phyloP scores from a whole-genome alignment of 306 rosid genomes.

The Elaeagnus macrophylla region DNA sequence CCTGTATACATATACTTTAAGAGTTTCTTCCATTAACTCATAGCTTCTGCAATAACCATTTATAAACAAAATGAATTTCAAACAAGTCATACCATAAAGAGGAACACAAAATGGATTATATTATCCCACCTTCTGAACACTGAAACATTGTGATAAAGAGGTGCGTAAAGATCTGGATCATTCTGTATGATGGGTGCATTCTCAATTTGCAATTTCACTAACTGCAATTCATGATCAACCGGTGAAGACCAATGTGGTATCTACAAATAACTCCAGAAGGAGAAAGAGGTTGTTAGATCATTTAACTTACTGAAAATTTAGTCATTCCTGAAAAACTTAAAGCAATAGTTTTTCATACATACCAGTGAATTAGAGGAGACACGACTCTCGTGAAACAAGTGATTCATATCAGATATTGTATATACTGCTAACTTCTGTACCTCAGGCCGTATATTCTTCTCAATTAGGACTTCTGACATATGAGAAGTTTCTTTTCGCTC shows the following conservation, averaged over 20 bases:
- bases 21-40: constrained; percentile 76
- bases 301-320: constrained; percentile 5
- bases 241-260: constrained; percentile 57
- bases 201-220: constrained; percentile 51
- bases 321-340: constrained; percentile 6
- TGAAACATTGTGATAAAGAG: constrained; percentile 66
- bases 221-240: constrained; percentile 50
- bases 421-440: constrained; percentile 25
- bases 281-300: constrained; percentile 15
- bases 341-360: constrained; percentile 19
- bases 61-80: not conserved
- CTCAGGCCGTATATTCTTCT: constrained; percentile 25
- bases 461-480: constrained; percentile 15
- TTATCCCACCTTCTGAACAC: constrained; percentile 53
- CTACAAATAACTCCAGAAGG: constrained; percentile 32
- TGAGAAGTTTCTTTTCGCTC: constrained; percentile 18
- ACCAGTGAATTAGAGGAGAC: constrained; percentile 48
- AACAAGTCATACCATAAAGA: not conserved
- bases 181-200: constrained; percentile 49
- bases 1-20: constrained; percentile 63
- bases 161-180: constrained; percentile 49
- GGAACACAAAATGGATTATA: not conserved
- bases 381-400: constrained; percentile 38
- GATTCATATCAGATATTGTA: constrained; percentile 60
- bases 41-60: constrained; percentile 56